These are phyloP conservation scores for Neocallimastix lanati DNA, from an alignment of 192 early-diverging fungal genomes.

Conservation along the genomic window DNA sequence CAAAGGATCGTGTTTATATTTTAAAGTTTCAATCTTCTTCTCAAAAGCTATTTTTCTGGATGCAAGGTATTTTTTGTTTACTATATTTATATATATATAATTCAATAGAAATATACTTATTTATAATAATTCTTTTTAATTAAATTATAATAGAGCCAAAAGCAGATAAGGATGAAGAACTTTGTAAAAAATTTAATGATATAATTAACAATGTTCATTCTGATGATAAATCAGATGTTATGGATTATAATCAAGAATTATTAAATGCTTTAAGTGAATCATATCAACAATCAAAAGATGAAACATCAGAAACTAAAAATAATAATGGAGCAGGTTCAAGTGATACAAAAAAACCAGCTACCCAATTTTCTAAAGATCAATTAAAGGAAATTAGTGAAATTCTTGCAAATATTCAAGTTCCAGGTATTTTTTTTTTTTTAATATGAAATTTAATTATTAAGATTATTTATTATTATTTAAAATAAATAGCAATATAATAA, in stretches of 20 bases:
- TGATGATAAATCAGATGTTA: background rate
- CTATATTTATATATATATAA: background rate
- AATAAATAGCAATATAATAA: too few species aligned
- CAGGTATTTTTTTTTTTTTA: too few species aligned
- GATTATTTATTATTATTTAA: too few species aligned
- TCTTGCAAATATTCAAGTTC: background rate
- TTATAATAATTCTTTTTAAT: too few species aligned
- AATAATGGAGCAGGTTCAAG: background rate
- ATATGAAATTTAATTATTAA: too few species aligned
- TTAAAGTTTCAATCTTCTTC: slow-evolving; percentile 63
- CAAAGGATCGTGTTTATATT: slow-evolving; percentile 54
- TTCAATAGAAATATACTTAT: too few species aligned
- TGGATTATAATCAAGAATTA: background rate
- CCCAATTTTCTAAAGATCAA: background rate
- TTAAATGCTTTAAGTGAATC: background rate
- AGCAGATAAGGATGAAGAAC: slow-evolving; percentile 29
- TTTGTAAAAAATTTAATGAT: slow-evolving; percentile 28
- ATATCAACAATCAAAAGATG: background rate
- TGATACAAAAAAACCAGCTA: background rate
- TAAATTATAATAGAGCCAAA: too few species aligned
- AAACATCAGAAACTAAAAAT: background rate
- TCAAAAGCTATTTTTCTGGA: slow-evolving; percentile 68
- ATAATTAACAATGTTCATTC: background rate
- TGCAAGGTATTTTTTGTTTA: slow-evolving; percentile 27
- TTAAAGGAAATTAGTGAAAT: background rate